Base-by-base conservation (phyloP, 805 yeast genomes). In the Schizosaccharomyces japonicus region DNA sequence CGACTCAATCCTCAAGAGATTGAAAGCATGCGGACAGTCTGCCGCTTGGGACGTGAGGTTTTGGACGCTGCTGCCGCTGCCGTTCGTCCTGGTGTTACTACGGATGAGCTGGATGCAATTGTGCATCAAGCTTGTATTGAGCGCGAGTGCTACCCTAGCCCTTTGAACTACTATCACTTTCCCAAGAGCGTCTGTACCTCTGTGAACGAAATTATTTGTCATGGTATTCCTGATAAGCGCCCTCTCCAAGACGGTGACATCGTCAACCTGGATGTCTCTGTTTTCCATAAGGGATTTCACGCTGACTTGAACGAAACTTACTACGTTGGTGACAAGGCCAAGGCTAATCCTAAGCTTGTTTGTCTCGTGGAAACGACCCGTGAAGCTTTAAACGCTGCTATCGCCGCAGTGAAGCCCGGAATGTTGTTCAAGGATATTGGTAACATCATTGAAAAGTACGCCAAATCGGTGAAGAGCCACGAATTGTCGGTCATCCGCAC, bases 231-330 rank as follows among this genome's bases (percentile, higher is more conserved):
- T 26, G 98, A 90, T 63, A 71, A 80, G 64, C 72, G 85, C 49
- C 76, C 76, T 30, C 69, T 90, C 52, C 65, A 81, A 60, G 96
- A 87, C 54, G 98, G 98, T 50, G 98, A 90, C 60, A 87, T 90
- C 54, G 72, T 90, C 51, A 90, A 90, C 59, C 66, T 90, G 53
- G 98, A 90, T 60, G 81, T 90, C 45, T 72, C 94, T 3, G 62
- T 90, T 48, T 90, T 72, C 65, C 73, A 79, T 62, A 72, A 80
- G 54, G 98, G 98, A 1, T 75, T 75, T 65, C 96, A 90, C 64
- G 78, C 94, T 6, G 98, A 90, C 63, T 67, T 90, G 60, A 90
- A 90, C 62, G 96, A 90, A 63, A 90, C 98, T 0, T 90, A 85
- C 62, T 90, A 90, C 58, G 93, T 90, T 27, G 98, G 96, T 10